Base-by-base conservation (phyloP, 148 eudicot species). In the Silene uniflora region DNA sequence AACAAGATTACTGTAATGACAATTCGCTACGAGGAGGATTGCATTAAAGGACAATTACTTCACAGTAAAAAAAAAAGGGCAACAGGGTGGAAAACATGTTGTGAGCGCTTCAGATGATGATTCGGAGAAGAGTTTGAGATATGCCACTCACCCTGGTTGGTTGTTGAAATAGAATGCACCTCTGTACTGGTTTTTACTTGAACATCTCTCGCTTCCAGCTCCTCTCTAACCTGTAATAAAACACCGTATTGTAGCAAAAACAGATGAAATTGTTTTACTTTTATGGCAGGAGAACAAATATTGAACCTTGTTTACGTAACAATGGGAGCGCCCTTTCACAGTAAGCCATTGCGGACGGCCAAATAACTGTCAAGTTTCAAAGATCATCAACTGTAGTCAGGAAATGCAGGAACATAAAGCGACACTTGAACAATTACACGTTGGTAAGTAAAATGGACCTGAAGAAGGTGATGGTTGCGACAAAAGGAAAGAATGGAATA, bases 381-480 rank as follows among this genome's bases (percentile, higher is more conserved):
- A 61, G 35, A 13, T 65, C 14, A 56, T 54, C 60, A 55, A 54
- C 35, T 42, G 16, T 7, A 12, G 42, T 47, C 59, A 78, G 54
- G 49, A 76, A 49, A 65, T 22, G 5, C 23, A 60, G 21, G 2
- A 21, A 32, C 22, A 73, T 6, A 21, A 77, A 10, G 10, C 5
- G 60, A n/a, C 25, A 22, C 7, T 32, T 47, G 14, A 65, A 29
- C 49, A 7, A 24, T 13, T 24, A 14, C 4, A 21, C 18, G 49
- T 39, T 5, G 67, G 58, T 42, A 62, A 77, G 68, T 47, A 22
- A 69, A 92, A 68, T 55, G n/a, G 56, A 95, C 99, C 98, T 95
- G 99, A 73, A 95, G 89, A 55, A 92, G 83, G 85, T 92, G 90
- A 79, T 95, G 99, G 79, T 95, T 92, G 73, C 89, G 98, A 79